Base-by-base conservation (phyloP, 164 flowering plant species). In the Litsea cubeba region DNA sequence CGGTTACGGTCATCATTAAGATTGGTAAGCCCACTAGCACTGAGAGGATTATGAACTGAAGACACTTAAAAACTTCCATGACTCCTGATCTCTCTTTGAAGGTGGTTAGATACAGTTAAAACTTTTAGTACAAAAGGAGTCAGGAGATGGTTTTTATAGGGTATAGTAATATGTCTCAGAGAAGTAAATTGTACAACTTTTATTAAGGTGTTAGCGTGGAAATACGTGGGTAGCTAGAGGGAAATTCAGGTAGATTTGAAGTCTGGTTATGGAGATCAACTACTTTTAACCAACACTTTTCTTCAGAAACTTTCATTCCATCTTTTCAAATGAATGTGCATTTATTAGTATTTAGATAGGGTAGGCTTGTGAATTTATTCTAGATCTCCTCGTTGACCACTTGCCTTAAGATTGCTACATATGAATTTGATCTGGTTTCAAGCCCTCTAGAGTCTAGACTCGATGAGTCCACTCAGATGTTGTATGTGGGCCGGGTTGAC, bases 261-360 rank as follows among this genome's bases (percentile, higher is more conserved):
- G 89, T 46, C 46, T 40, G 46, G 46, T 7, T 40, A 5, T 40
- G 46, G 46, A 40, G 46, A 40, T 88, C 88, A 65, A 90, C 82
- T 91, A 74, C 88, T 79, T 79, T 79, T 79, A 83, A 86, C 91
- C n/a, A 85, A 81, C 79, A 65, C 71, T 63, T 62, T 40, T 67
- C 67, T n/a, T 3, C 7, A 4, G 25, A 8, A 40, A 40, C 24
- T 58, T 71, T 30, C 4, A 1, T 54, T 14, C 26, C 32, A 28
- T 14, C 26, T 58, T 57, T 32, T 71, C 46, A 57, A 57, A 60
- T 8, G 22, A 32, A 3, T 18, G 30, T 25, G 25, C 46, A 60
- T 22, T 2, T 24, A 40, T 40, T 40, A 40, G 46, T 8, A 8
- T 14, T 12, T 71, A 28, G 64, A 50, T 57, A 30, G 50, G 50